A percentile compares a stretch with the other conserved stretches of the same genome.
phyloP scores from a whole-genome alignment of 331 rosid species.

The Pyrus hybrid region DNA sequence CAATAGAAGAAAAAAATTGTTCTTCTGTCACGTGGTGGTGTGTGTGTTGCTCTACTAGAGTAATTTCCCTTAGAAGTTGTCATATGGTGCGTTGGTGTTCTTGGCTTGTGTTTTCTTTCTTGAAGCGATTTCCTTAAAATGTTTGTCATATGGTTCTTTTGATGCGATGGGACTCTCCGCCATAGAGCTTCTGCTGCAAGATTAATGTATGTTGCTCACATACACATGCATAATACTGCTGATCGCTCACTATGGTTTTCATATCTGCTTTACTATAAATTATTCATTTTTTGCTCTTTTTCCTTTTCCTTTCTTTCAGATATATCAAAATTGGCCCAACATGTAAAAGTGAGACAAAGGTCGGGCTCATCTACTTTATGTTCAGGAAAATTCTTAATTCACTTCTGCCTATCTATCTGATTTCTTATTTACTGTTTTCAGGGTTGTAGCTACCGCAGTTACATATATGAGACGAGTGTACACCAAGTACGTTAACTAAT shows the following conservation, averaged over 20 bases:
- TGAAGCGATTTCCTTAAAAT: not conserved
- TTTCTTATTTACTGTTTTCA: constrained; percentile 34
- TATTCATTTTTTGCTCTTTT: constrained; percentile 1
- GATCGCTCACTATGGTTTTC: not conserved
- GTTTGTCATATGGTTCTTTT: not conserved
- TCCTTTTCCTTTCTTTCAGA: constrained; percentile 40
- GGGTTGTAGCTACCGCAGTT: constrained; percentile 94
- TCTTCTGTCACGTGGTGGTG: not conserved
- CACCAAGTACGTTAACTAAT: constrained; percentile 46
- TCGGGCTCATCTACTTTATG: constrained; percentile 6
- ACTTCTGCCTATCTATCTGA: not conserved
- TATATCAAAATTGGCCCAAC: constrained; percentile 68
- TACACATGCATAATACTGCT: not conserved
- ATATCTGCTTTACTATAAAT: not conserved
- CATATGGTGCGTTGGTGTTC: not conserved
- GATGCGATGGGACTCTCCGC: not conserved
- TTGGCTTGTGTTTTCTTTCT: not conserved
- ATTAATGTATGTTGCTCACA: not conserved
- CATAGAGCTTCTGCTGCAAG: not conserved
- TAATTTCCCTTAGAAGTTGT: not conserved
- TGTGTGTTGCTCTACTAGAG: not conserved
- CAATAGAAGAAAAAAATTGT: not conserved
- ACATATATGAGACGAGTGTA: constrained; percentile 96
- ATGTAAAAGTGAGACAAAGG: constrained; percentile 93
- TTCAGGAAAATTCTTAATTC: not conserved